A percentile compares a stretch with the other conserved stretches of the same genome.
Conservation (phyloP, 306 rosid species). For the Cyclanthera cordifolia region DNA sequence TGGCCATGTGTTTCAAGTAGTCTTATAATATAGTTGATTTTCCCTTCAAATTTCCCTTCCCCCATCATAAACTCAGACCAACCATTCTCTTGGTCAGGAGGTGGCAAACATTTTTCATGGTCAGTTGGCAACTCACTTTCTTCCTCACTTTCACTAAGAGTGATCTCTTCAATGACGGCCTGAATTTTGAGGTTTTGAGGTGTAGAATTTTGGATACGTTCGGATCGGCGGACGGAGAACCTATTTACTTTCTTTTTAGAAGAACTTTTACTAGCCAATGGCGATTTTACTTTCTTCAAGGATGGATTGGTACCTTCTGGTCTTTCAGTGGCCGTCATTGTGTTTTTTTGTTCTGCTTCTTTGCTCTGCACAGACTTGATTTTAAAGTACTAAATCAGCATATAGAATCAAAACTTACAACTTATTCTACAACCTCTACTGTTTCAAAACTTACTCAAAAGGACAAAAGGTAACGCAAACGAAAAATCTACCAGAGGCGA, state of each 20-base stretch:
- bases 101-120: not conserved
- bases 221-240: constrained; percentile 11
- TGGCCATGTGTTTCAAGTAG: constrained; percentile 12
- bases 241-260: not conserved
- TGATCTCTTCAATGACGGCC: constrained; percentile 5
- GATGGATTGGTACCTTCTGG: not conserved
- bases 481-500: not conserved
- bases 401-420: not conserved
- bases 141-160: constrained; percentile 13
- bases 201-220: constrained; percentile 10
- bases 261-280: not conserved
- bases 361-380: not conserved
- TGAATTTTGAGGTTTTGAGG: not conserved
- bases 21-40: constrained; percentile 2
- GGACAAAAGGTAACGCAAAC: not conserved
- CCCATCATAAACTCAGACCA: not conserved
- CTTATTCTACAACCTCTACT: not conserved
- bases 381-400: not conserved
- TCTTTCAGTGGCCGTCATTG: not conserved
- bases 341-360: not conserved
- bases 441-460: not conserved
- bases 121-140: not conserved
- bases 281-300: not conserved
- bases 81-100: not conserved
- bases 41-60: constrained; percentile 1